Evolutionary conservation across 352 stramenopile species (phyloP), one percentile per base, ranked within the genome.

Genomic region (Phytophthora sojae): DNA sequence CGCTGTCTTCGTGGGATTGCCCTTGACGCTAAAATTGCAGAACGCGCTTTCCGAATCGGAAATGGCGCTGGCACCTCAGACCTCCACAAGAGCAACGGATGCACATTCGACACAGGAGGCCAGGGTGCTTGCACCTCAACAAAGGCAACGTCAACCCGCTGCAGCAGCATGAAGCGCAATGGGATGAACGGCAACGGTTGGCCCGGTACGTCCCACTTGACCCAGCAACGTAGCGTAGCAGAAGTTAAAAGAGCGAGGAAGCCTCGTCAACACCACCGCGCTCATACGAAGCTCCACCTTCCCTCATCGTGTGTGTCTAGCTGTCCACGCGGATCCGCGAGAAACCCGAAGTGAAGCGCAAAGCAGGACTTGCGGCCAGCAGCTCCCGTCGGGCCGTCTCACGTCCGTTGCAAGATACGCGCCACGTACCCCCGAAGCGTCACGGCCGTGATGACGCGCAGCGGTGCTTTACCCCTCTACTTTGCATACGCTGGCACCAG

Each of bases 341-440:
- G 25, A 89, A 91, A 60, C 12, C 35, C 35, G 35, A n/a, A 44
- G 35, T 44, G 35, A 44, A 44, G 35, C 8, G 35, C 35, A 44
- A 17, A 44, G 14, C 35, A 17, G 42, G 42, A 49, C 42, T 49
- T n/a, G 42, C 42, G 5, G 14, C 17, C 37, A 45, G 7, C 45
- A 44, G 12, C 45, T 60, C 67, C 35, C 55, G 67, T 71, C 67
- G 21, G 61, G 56, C 53, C 53, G 32, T n/a, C 50, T 62, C 68
- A 68, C 68, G 57, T 72, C 63, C 14, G 55, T 59, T 67, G 61
- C 47, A 74, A 74, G 55, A 58, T 67, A 52, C 47, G 57, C 47
- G 53, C 59, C 59, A 74, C 65, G 50, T 72, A 67, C 64, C 26
- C 58, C 62, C 35, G 14, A 42, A 35, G 63, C 62, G 62, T 69